Percentiles rank a stretch among this genome's conserved stretches.
These are phyloP conservation scores for Candida saitoana DNA, from an alignment of 805 yeast genomes.

Conservation along the genomic window DNA sequence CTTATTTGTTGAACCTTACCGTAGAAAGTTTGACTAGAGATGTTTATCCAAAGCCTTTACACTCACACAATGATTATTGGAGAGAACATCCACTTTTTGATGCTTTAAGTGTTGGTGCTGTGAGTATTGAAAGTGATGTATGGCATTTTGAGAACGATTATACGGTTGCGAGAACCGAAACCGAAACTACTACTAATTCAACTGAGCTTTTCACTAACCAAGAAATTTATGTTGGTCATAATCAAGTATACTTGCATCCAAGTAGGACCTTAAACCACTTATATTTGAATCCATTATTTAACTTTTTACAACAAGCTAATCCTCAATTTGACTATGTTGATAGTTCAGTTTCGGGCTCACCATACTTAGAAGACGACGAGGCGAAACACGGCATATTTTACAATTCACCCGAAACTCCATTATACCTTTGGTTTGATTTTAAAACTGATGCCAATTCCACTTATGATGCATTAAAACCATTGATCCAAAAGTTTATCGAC, in stretches of 20 bases:
- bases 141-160: slow-evolving; percentile 44
- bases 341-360: slow-evolving; percentile 3
- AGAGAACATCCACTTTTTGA: slow-evolving; percentile 53
- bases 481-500: slow-evolving; percentile 45
- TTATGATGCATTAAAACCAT: slow-evolving; percentile 41
- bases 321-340: slow-evolving; percentile 13
- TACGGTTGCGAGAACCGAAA: slow-evolving; percentile 22
- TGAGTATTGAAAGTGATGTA: slow-evolving; percentile 64
- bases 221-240: slow-evolving; percentile 62
- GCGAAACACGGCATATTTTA: slow-evolving; percentile 31
- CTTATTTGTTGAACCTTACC: slow-evolving; percentile 18
- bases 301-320: slow-evolving; percentile 49
- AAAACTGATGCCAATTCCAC: slow-evolving; percentile 51
- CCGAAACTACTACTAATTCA: slow-evolving; percentile 18
- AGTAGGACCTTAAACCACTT: slow-evolving; percentile 44
- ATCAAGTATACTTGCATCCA: slow-evolving; percentile 41
- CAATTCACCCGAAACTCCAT: slow-evolving; percentile 47
- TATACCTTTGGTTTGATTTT: slow-evolving; percentile 61
- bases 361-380: slow-evolving; percentile 12
- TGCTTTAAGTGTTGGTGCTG: slow-evolving; percentile 52
- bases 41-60: slow-evolving; percentile 43
- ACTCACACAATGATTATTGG: slow-evolving; percentile 73
- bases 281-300: slow-evolving; percentile 51
- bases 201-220: slow-evolving; percentile 19
- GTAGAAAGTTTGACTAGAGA: slow-evolving; percentile 31